Base-by-base conservation (phyloP, 768 basidiomycete species). In the Termitomyces sp. region DNA sequence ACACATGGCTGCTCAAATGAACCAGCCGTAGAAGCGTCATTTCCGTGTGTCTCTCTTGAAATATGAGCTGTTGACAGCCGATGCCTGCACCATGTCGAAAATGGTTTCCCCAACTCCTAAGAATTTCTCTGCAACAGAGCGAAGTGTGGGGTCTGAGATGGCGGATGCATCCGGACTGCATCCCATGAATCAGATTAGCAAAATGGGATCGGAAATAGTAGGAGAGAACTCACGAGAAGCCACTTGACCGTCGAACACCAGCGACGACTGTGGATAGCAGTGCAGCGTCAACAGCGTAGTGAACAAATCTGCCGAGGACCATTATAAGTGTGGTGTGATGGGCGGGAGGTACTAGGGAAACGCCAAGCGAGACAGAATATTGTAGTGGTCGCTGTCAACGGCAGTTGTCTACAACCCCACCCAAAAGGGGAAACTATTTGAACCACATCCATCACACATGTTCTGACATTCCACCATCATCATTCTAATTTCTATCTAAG, bases 231-330 rank as follows among this genome's bases (percentile, higher is more conserved):
- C 69, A 97, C 95, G 82, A 74, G 75, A 93, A 94, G 37, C 95
- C 95, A 60, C 89, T 95, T 18, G 93, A 88, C 59, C 92, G 86
- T 70, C 87, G 87, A 60, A 98, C 87, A 33, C 96, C 96, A 41
- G 96, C 96, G 42, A 95, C 73, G 7, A 98, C 82, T 13, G 96
- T 93, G 16, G 95, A 95, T 39, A 98, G 64, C 36, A 98, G 78
- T 54, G 92, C 82, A 15, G 88, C 90, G 69, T 98, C 96, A 48
- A 91, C 74, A 27, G 89, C 82, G 66, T 91, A 94, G 72, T 96
- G 95, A 36, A 87, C 73, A 18, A 97, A 71, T 72, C 85, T 83
- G 65, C 92, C 95, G 36, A 91, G 76, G 53, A 75, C 75, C 79
- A 87, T 86, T 65, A 58, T 67, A 47, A 11, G 34, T 12, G 27